Conservation (phyloP, 2,329 filamentous ascomycete genomes). For the Balansia obtecta region DNA sequence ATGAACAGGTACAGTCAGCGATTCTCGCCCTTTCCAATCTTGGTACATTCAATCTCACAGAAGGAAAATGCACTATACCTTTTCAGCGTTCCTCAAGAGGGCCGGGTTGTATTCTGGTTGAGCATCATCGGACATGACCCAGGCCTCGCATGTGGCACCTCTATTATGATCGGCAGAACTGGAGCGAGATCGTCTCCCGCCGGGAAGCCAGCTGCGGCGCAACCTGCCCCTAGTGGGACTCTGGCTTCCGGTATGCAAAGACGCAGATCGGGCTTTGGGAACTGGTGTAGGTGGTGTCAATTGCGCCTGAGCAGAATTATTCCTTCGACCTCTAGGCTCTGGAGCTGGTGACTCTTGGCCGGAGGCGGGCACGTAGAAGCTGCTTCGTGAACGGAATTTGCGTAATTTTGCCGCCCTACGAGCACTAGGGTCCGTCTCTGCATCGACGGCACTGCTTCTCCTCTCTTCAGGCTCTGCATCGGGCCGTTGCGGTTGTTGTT, state of each 20-base stretch:
- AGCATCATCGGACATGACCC: conserved; percentile 41
- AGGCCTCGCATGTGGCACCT: conserved; percentile 26
- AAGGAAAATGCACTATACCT: conserved; percentile 23
- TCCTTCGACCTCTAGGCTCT: conserved; percentile 29
- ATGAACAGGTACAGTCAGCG: no score
- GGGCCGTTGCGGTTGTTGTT: conserved; percentile 10
- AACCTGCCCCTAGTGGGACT: conserved; percentile 33
- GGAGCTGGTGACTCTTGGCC: conserved; percentile 20
- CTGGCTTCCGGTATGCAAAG: conserved; percentile 23
- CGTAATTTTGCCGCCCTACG: conserved; percentile 16
- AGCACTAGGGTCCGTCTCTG: conserved; percentile 7
- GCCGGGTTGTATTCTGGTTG: conserved; percentile 43
- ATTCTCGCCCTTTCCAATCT: not conserved
- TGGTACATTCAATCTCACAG: not conserved
- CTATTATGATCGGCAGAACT: conserved; percentile 27
- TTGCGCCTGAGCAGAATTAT: conserved; percentile 34
- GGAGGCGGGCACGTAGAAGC: conserved; percentile 14
- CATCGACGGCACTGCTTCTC: conserved; percentile 1
- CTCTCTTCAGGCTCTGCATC: not conserved
- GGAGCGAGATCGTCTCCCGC: conserved; percentile 35
- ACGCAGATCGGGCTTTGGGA: conserved; percentile 16
- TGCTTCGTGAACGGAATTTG: conserved; percentile 18
- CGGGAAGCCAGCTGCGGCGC: conserved; percentile 43
- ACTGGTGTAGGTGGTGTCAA: conserved; percentile 1
- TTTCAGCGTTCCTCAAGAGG: conserved; percentile 40